phyloP scores from a whole-genome alignment of 139 green algal genomes.

The Pleodorina starrii region DNA sequence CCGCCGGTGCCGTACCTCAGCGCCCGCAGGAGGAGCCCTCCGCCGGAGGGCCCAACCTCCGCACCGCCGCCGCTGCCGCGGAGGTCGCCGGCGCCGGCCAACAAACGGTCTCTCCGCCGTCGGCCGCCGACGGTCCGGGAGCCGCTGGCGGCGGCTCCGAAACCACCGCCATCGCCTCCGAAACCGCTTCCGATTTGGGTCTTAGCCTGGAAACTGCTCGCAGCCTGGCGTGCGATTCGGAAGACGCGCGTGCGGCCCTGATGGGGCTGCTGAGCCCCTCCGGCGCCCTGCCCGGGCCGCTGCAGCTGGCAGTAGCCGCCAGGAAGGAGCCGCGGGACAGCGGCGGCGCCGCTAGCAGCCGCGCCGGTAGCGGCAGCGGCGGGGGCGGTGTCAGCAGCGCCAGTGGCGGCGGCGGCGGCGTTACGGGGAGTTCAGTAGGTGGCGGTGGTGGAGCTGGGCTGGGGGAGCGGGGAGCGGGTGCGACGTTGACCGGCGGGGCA shows the following conservation, averaged over 20 bases:
- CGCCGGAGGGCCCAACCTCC: not conserved
- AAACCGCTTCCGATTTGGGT: not conserved
- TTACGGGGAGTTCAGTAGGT: not conserved
- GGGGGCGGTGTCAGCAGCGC: too few relatives aligned
- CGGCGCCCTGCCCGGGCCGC: constrained; percentile 1
- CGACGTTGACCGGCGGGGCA: not conserved
- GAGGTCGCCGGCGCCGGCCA: not conserved
- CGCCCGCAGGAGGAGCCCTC: not conserved
- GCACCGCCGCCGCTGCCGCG: not conserved
- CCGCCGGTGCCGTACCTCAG: too few relatives aligned
- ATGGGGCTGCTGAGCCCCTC: constrained; percentile 22
- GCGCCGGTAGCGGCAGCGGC: not conserved
- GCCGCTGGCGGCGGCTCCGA: not conserved
- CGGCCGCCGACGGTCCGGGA: too few relatives aligned
- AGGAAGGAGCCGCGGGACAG: not conserved
- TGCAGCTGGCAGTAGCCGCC: not conserved
- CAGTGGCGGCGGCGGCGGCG: not conserved
- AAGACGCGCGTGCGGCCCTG: not conserved
- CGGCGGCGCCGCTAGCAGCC: too few relatives aligned
- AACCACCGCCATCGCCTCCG: not conserved
- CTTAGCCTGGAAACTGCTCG: not conserved
- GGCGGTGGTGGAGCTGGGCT: not conserved
- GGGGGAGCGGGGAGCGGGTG: not conserved
- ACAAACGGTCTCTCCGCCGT: not conserved
- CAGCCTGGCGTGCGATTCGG: not conserved